Conservation (phyloP, 2,329 filamentous ascomycete genomes). For the Phyllosticta citrichinensis region DNA sequence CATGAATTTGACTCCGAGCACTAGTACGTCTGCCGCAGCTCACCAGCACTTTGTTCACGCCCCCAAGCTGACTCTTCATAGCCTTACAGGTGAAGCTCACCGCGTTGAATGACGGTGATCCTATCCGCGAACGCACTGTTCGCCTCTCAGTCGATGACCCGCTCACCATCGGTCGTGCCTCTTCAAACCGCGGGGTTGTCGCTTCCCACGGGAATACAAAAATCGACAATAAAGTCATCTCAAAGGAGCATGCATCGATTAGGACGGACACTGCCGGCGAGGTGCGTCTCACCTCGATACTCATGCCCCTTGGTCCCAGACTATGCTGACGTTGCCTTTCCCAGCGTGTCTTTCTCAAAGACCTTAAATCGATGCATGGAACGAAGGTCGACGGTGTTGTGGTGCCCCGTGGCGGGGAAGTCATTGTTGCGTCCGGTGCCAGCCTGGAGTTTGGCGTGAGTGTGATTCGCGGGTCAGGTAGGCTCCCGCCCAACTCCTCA, state of each 20-base stretch:
- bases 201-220: conserved; percentile 47
- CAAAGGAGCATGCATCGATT: conserved; percentile 52
- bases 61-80: conserved; percentile 30
- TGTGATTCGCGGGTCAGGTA: conserved; percentile 17
- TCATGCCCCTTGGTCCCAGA: not conserved
- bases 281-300: conserved; percentile 12
- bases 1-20: not conserved
- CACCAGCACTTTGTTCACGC: not conserved
- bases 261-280: conserved; percentile 14
- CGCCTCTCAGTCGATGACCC: conserved; percentile 17
- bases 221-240: conserved; percentile 65
- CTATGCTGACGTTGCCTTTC: not conserved
- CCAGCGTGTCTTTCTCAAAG: conserved; percentile 37
- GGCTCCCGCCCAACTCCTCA: not conserved
- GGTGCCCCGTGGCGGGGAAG: conserved; percentile 17
- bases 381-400: conserved; percentile 42
- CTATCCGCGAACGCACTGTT: conserved; percentile 22
- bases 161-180: conserved; percentile 34
- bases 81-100: conserved; percentile 23
- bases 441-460: conserved; percentile 26
- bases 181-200: conserved; percentile 27
- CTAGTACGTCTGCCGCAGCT: not conserved
- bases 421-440: conserved; percentile 22
- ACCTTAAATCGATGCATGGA: conserved; percentile 53
- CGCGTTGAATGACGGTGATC: conserved; percentile 32